phyloP scores from a whole-genome alignment of 1,284 basidiomycete genomes.

The Ganoderma multipileum region DNA sequence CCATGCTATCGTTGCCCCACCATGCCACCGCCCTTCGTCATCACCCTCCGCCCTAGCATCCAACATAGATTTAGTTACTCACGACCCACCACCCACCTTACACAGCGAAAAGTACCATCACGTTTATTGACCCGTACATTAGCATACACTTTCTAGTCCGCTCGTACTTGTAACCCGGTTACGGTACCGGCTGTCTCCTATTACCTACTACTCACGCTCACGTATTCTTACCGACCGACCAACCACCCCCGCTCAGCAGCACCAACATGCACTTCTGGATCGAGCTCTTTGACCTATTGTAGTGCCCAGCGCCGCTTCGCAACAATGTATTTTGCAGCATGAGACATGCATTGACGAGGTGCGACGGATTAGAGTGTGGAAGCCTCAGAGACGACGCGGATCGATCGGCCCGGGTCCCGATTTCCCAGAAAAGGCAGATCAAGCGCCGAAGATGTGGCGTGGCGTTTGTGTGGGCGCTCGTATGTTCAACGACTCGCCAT shows the following conservation, averaged over 20 bases:
- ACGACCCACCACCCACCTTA: background rate
- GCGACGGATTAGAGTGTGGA: background rate
- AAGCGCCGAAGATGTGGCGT: background rate
- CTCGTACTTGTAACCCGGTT: background rate
- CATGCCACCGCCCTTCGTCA: slow-evolving; percentile 1
- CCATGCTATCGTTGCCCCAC: slow-evolving; percentile 15
- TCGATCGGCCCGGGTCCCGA: background rate
- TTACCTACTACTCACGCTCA: background rate
- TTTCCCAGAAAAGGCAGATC: background rate
- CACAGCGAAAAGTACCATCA: slow-evolving; percentile 36
- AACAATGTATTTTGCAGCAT: background rate
- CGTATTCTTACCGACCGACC: background rate
- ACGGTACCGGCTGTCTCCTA: background rate
- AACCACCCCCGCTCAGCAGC: background rate
- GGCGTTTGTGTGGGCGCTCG: no score
- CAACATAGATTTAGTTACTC: slow-evolving; percentile 28
- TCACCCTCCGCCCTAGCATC: slow-evolving; percentile 22
- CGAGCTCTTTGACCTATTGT: background rate
- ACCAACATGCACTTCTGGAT: background rate
- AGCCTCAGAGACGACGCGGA: no score
- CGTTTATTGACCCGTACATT: slow-evolving; percentile 36
- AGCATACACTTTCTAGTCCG: slow-evolving; percentile 20
- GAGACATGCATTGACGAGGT: background rate
- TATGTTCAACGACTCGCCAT: no score
- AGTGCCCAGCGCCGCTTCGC: background rate